Base-by-base conservation (phyloP, 805 yeast genomes). In the Kodamaea restingae region DNA sequence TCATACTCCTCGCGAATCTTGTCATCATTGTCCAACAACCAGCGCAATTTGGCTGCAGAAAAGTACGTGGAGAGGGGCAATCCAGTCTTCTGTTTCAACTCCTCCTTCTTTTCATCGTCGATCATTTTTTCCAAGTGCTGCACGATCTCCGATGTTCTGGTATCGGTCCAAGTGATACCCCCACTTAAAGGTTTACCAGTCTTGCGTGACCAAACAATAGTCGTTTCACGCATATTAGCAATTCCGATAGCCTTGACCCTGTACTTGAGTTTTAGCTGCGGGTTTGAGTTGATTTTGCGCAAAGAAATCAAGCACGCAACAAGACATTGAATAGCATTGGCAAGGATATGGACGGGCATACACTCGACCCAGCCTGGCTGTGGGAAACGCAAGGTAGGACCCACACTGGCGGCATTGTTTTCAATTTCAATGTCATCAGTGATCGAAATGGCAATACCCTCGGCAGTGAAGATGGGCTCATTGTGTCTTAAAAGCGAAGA, bases 151-250 rank as follows among this genome's bases (percentile, higher is more conserved):
- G 84, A 65, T 29, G 95, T 91, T 56, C 98, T 76, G 29, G 95
- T 85, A 65, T 90, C 98, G 46, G 91, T 86, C 98, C 98, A 90
- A 26, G 90, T 95, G 59, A 90, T 87, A 54, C 96, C 97, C 58
- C 85, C 82, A 56, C 81, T 75, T 40, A 88, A 75, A 3, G 96
- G 95, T 48, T 69, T 66, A 29, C 96, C 96, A 2, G 96, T 88
- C 38, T 70, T 70, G 48, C 80, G 75, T 41, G 88, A 82, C 96
- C 96, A 90, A 35, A 90, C 80, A 39, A 84, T 73, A 20, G 95
- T 83, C 31, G 98, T 90, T 65, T 90, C 98, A 58, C 98, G 78
- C 93, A 91, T 95, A 64, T 88, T 91, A 38, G 97, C 93, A 49
- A 90, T 78, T 18, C 98, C 98, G 50, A 90, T 73, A 34, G 86